phyloP scores from a whole-genome alignment of 1,139 yeast species.

The Nadsonia commutata region DNA sequence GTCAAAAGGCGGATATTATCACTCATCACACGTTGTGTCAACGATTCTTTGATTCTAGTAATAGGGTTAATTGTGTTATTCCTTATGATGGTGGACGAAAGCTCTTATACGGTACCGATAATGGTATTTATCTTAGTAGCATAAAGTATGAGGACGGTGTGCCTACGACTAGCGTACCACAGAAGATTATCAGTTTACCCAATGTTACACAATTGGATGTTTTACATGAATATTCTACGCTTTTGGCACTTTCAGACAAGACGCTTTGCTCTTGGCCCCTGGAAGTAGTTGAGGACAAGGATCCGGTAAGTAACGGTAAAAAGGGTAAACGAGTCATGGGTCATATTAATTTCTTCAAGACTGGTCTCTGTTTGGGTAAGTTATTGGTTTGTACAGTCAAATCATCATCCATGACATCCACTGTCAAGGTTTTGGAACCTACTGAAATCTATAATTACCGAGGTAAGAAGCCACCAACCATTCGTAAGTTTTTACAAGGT shows the following conservation, averaged over 20 bases:
- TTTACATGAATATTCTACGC: conserved; percentile 76
- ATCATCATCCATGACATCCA: conserved; percentile 52
- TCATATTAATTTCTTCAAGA: conserved; percentile 79
- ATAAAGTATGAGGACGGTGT: conserved; percentile 16
- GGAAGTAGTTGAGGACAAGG: conserved; percentile 46
- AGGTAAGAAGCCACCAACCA: conserved; percentile 27
- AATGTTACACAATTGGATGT: conserved; percentile 86
- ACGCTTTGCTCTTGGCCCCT: conserved; percentile 72
- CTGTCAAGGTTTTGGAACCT: conserved; percentile 80
- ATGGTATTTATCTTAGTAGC: conserved; percentile 71
- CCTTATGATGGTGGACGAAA: conserved; percentile 94
- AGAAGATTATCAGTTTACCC: conserved; percentile 58
- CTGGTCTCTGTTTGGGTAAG: conserved; percentile 83
- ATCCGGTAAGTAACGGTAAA: conserved; percentile 53
- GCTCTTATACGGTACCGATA: conserved; percentile 78
- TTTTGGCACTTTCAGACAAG: conserved; percentile 73
- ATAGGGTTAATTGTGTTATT: conserved; percentile 80
- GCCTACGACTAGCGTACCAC: conserved; percentile 30
- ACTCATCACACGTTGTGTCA: conserved; percentile 60
- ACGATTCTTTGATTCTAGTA: conserved; percentile 51
- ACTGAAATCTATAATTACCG: conserved; percentile 34
- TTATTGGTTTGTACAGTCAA: conserved; percentile 84
- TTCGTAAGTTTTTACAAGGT: conserved; percentile 35
- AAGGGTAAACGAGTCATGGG: conserved; percentile 66
- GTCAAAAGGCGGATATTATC: conserved; percentile 64